A percentile compares a stretch with the other conserved stretches of the same genome.
These are phyloP conservation scores for Zygosaccharomyces sapae DNA, from an alignment of 1,139 yeast species.

Conservation along the genomic window DNA sequence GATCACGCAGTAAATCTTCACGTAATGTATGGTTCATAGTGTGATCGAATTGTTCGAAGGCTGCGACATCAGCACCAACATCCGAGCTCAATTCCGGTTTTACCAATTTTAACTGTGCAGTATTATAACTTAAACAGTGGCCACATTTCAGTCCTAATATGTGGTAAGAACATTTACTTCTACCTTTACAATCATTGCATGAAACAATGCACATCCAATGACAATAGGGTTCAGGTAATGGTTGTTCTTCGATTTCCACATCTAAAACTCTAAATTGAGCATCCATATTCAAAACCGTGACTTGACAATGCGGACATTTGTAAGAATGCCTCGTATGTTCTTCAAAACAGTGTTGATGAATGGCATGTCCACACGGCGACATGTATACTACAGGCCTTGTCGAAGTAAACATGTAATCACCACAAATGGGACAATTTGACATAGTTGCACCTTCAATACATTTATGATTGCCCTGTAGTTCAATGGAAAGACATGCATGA, in stretches of 20 bases:
- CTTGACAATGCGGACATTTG: slow-evolving; percentile 87
- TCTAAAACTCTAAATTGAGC: slow-evolving; percentile 83
- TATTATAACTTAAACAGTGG: slow-evolving; percentile 82
- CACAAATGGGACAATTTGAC: slow-evolving; percentile 90
- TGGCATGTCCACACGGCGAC: slow-evolving; percentile 87
- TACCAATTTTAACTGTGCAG: slow-evolving; percentile 63
- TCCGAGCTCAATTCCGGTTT: slow-evolving; percentile 40
- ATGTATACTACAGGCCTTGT: slow-evolving; percentile 81
- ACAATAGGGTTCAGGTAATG: slow-evolving; percentile 74
- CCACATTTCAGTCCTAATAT: slow-evolving; percentile 83
- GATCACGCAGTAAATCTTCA: slow-evolving; percentile 20
- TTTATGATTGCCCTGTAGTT: slow-evolving; percentile 68
- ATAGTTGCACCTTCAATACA: slow-evolving; percentile 86
- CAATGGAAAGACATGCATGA: slow-evolving; percentile 82
- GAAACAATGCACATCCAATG: slow-evolving; percentile 72
- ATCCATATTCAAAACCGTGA: slow-evolving; percentile 81
- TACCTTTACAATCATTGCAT: slow-evolving; percentile 89
- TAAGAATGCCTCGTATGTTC: slow-evolving; percentile 76
- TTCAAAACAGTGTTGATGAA: slow-evolving; percentile 78
- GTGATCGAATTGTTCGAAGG: slow-evolving; percentile 15
- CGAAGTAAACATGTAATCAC: slow-evolving; percentile 83
- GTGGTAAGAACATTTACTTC: slow-evolving; percentile 72
- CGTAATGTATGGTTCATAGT: slow-evolving; percentile 19
- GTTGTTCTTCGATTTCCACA: slow-evolving; percentile 71
- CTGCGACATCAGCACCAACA: slow-evolving; percentile 38